A percentile compares a stretch with the other conserved stretches of the same genome.
Evolutionary conservation across 1,284 basidiomycete genomes (phyloP).

Genomic region (Apiotrichum laibachii): DNA sequence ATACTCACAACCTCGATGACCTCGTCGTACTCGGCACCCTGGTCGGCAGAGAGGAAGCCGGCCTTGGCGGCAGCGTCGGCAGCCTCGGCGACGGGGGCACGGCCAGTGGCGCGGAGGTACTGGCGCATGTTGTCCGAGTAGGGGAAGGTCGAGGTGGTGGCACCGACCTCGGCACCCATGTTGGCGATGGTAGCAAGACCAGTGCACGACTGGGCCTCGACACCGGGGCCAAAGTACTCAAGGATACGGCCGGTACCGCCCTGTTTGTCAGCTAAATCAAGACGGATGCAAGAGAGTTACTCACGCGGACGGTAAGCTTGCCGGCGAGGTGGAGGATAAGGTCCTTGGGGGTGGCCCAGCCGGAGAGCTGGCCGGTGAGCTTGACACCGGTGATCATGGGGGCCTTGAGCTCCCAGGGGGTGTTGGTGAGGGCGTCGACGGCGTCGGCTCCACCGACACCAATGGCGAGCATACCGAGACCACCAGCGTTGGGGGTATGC

Average conservation of each 20-base stretch:
- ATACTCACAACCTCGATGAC: slow-evolving; percentile 81
- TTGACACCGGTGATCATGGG: slow-evolving; percentile 87
- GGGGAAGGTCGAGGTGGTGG: slow-evolving; percentile 96
- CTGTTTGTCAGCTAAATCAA: slow-evolving; percentile 45
- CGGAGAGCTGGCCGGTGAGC: slow-evolving; percentile 80
- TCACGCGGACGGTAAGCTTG: slow-evolving; percentile 84
- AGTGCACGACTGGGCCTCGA: slow-evolving; percentile 86
- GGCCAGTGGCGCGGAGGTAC: slow-evolving; percentile 86
- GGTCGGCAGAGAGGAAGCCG: slow-evolving; percentile 79
- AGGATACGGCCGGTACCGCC: slow-evolving; percentile 95
- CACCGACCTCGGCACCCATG: slow-evolving; percentile 99
- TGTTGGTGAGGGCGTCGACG: slow-evolving; percentile 96
- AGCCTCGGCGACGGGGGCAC: slow-evolving; percentile 79
- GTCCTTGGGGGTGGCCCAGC: slow-evolving; percentile 97
- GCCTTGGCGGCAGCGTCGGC: slow-evolving; percentile 77
- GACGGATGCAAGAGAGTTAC: slow-evolving; percentile 30
- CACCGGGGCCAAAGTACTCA: slow-evolving; percentile 97
- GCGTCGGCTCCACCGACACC: slow-evolving; percentile 99
- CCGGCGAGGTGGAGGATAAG: slow-evolving; percentile 92
- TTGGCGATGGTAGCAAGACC: slow-evolving; percentile 93
- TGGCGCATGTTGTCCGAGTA: slow-evolving; percentile 85
- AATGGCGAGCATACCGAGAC: slow-evolving; percentile 95
- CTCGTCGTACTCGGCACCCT: slow-evolving; percentile 92
- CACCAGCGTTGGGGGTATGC: slow-evolving; percentile 97
- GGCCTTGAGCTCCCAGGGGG: slow-evolving; percentile 97